Percentiles rank a stretch among this genome's conserved stretches.
These are phyloP conservation scores for Penicillium hesseltinei DNA, from an alignment of 2,329 filamentous ascomycete genomes.

Conservation along the genomic window DNA sequence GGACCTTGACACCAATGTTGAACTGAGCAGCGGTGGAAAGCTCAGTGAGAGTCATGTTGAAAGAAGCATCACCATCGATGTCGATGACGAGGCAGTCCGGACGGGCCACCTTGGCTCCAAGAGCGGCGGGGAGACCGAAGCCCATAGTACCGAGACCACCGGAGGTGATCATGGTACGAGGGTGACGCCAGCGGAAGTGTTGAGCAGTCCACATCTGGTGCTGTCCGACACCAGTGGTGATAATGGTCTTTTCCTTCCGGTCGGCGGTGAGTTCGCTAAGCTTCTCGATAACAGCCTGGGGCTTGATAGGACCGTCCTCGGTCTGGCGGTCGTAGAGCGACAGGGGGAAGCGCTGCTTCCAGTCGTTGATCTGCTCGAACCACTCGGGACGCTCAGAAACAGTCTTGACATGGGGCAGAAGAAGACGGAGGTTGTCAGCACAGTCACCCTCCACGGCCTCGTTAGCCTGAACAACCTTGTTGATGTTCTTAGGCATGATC, in stretches of 20 bases:
- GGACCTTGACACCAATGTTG: conserved; percentile 93
- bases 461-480: conserved; percentile 96
- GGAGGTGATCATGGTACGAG: conserved; percentile 92
- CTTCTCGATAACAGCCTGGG: conserved; percentile 87
- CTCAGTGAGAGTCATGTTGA: conserved; percentile 98
- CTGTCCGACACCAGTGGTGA: conserved; percentile 92
- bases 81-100: conserved; percentile 86
- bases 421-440: conserved; percentile 68
- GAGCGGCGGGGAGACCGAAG: conserved; percentile 88
- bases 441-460: conserved; percentile 95
- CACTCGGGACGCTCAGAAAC: conserved; percentile 72
- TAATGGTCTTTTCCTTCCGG: conserved; percentile 80
- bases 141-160: conserved; percentile 97
- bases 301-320: conserved; percentile 80
- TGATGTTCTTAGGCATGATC: conserved; percentile 99
- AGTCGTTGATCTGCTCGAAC: conserved; percentile 84
- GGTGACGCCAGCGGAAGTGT: conserved; percentile 91
- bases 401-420: conserved; percentile 69
- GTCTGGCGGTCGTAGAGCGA: conserved; percentile 75
- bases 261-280: conserved; percentile 78
- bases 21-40: conserved; percentile 91
- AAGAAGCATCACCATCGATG: conserved; percentile 97
- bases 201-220: conserved; percentile 99
- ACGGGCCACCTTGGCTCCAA: conserved; percentile 85
- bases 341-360: conserved; percentile 91